Evolutionary conservation across 768 basidiomycete species (phyloP).

Genomic region (Phanerochaete sordida): DNA sequence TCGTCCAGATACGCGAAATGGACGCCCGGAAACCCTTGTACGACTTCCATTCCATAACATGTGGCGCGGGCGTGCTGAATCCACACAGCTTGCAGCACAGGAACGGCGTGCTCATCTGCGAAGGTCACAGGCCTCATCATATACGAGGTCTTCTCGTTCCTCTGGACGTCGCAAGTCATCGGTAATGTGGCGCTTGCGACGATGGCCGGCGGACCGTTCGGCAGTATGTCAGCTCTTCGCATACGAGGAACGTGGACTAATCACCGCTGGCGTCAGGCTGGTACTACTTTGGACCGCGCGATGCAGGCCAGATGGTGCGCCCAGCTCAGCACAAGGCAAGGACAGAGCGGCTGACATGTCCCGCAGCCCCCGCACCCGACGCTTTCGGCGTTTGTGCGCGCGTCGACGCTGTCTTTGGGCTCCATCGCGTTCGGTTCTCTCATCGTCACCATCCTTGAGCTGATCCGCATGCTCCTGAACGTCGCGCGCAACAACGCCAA

Average conservation of each 20-base stretch:
- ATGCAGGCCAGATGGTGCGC: constrained; percentile 57
- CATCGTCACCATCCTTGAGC: constrained; percentile 76
- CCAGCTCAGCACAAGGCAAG: background rate
- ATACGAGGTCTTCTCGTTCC: constrained; percentile 77
- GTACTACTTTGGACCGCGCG: constrained; percentile 83
- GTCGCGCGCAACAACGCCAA: constrained; percentile 56
- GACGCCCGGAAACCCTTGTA: constrained; percentile 74
- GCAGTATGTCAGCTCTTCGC: constrained; percentile 30
- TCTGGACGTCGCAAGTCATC: constrained; percentile 84
- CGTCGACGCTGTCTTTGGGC: constrained; percentile 75
- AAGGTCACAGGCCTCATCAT: constrained; percentile 79
- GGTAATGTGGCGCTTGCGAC: constrained; percentile 77
- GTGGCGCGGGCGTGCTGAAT: background rate
- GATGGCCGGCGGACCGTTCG: constrained; percentile 76
- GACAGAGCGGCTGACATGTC: background rate
- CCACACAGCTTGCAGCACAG: constrained; percentile 44
- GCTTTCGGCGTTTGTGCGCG: constrained; percentile 64
- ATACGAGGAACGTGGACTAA: background rate
- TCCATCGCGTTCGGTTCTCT: constrained; percentile 84
- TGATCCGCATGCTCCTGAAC: constrained; percentile 59
- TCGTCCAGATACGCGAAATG: constrained; percentile 53
- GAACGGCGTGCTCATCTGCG: constrained; percentile 59
- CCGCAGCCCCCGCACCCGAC: constrained; percentile 67
- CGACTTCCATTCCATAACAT: constrained; percentile 17
- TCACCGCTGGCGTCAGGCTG: constrained; percentile 27